A percentile compares a stretch with the other conserved stretches of the same genome.
Evolutionary conservation across 805 yeast species (phyloP).

Genomic region (Maudiozyma barnettii): DNA sequence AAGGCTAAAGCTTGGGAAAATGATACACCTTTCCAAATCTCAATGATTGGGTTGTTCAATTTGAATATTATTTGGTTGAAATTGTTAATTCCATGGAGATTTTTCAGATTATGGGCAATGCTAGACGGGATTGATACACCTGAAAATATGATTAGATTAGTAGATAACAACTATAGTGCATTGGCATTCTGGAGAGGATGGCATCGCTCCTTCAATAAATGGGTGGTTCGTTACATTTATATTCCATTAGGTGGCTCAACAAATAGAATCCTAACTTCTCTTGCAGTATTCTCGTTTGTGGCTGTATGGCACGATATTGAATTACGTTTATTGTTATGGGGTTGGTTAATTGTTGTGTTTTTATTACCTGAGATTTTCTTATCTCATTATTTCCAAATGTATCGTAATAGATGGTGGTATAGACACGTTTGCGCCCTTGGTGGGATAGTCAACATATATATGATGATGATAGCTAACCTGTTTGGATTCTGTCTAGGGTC

Average conservation of each 20-base stretch:
- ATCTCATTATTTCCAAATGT: slow-evolving; percentile 35
- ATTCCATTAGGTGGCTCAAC: slow-evolving; percentile 82
- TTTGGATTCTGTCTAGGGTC: slow-evolving; percentile 91
- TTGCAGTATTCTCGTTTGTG: slow-evolving; percentile 87
- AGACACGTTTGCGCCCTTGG: slow-evolving; percentile 80
- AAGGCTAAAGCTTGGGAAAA: slow-evolving; percentile 84
- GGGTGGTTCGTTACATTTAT: slow-evolving; percentile 83
- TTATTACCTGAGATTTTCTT: slow-evolving; percentile 76
- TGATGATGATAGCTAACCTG: slow-evolving; percentile 95
- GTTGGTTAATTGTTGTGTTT: slow-evolving; percentile 85
- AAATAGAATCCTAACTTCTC: slow-evolving; percentile 61
- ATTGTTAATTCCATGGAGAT: slow-evolving; percentile 88
- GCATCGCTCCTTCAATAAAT: slow-evolving; percentile 90
- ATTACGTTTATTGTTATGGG: slow-evolving; percentile 81
- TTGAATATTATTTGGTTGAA: slow-evolving; percentile 90
- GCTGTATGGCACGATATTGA: slow-evolving; percentile 98
- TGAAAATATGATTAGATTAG: slow-evolving; percentile 94
- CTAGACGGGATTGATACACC: slow-evolving; percentile 94
- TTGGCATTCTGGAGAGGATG: slow-evolving; percentile 98
- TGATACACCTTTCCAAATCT: slow-evolving; percentile 82
- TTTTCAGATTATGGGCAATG: slow-evolving; percentile 86
- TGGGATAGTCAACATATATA: slow-evolving; percentile 83
- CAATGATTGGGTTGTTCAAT: slow-evolving; percentile 89
- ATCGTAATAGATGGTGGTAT: slow-evolving; percentile 50
- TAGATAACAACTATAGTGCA: slow-evolving; percentile 88